Evolutionary conservation across 169 alveolate genomes (phyloP).

Genomic region (Perkinsus marinus): DNA sequence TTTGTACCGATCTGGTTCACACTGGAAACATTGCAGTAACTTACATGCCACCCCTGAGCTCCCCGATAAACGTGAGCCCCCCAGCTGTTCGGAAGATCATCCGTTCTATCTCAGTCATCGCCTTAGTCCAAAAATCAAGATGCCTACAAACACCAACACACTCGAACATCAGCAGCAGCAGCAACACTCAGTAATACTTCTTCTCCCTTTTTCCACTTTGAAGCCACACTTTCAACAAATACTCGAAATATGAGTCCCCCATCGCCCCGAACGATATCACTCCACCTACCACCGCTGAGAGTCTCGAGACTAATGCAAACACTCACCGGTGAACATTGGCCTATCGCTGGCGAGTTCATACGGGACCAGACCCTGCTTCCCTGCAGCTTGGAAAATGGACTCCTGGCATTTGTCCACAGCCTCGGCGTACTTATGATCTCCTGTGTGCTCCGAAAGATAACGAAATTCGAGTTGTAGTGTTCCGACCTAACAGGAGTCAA

Average conservation of each 20-base stretch:
- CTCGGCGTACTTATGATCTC: conserved; percentile 3
- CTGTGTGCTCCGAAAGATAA: background rate
- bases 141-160: background rate
- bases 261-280: conserved; percentile 1
- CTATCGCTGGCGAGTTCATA: background rate
- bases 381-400: background rate
- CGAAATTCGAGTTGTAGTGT: conserved; percentile 12
- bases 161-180: background rate
- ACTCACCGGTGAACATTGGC: background rate
- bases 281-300: background rate
- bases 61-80: background rate
- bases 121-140: background rate
- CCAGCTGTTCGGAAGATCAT: background rate
- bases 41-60: background rate
- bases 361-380: background rate
- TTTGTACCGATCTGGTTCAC: too few relatives aligned
- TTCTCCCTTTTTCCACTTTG: background rate
- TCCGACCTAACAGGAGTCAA: conserved; percentile 1
- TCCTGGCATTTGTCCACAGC: background rate
- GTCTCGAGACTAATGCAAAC: background rate
- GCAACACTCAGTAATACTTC: background rate
- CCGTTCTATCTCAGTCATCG: background rate
- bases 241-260: conserved; percentile 20
- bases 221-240: conserved; percentile 13
- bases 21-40: too few relatives aligned